Percentiles rank a stretch among this genome's conserved stretches.
These are phyloP conservation scores for Colletotrichum destructivum DNA, from an alignment of 2,329 filamentous ascomycete species.

Conservation along the genomic window DNA sequence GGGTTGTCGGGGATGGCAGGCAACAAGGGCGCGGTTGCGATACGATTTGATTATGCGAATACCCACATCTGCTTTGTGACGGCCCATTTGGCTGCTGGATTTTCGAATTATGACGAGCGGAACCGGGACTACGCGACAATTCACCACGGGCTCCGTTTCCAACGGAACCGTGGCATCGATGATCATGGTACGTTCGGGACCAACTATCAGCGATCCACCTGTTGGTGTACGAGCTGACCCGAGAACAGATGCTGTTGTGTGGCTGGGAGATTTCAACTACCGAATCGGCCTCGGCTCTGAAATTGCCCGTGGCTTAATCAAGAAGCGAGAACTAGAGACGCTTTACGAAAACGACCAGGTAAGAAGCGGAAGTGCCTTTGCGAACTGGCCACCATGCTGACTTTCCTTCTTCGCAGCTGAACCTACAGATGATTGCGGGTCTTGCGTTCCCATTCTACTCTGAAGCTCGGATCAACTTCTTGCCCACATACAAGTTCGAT, in stretches of 20 bases:
- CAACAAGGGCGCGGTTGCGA: constrained; percentile 97
- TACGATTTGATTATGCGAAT: constrained; percentile 93
- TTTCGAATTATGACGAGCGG: constrained; percentile 95
- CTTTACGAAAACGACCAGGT: constrained; percentile 94
- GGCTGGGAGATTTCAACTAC: constrained; percentile 99
- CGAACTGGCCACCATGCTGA: not conserved
- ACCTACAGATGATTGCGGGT: constrained; percentile 96
- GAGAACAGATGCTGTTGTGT: constrained; percentile 79
- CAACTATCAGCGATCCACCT: not conserved
- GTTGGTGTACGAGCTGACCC: constrained; percentile 13
- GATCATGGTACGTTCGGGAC: constrained; percentile 77
- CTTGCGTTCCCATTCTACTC: constrained; percentile 93
- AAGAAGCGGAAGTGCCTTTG: constrained; percentile 39
- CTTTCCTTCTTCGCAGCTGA: constrained; percentile 69
- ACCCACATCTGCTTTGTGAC: constrained; percentile 96
- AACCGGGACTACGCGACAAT: constrained; percentile 96
- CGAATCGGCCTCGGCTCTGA: constrained; percentile 89
- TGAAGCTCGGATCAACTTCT: constrained; percentile 88
- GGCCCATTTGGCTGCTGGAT: constrained; percentile 94
- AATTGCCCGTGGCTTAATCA: constrained; percentile 81
- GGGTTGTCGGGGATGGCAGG: constrained; percentile 97
- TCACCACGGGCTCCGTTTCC: constrained; percentile 88
- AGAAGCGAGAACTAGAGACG: constrained; percentile 79
- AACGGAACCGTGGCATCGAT: constrained; percentile 90
- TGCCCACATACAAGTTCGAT: constrained; percentile 97